These are phyloP conservation scores for Zasmidium citrigriseum DNA, from an alignment of 2,329 filamentous ascomycete species.

Conservation along the genomic window DNA sequence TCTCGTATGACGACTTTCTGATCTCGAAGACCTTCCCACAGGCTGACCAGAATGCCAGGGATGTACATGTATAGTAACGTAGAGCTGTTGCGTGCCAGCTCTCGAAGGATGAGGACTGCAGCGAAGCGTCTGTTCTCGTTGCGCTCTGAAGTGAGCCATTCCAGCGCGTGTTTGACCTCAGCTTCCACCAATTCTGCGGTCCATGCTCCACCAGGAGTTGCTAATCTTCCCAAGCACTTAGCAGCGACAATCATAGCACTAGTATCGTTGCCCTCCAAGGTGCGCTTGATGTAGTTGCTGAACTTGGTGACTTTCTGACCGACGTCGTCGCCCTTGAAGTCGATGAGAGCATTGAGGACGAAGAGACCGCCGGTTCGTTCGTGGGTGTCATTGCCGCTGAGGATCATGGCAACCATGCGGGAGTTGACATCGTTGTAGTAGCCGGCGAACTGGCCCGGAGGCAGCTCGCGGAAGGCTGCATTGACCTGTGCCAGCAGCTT, in stretches of 20 bases:
- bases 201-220: slow-evolving; percentile 86
- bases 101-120: slow-evolving; percentile 84
- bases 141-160: slow-evolving; percentile 94
- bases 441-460: slow-evolving; percentile 73
- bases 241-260: slow-evolving; percentile 89
- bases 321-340: slow-evolving; percentile 93
- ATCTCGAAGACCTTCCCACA: slow-evolving; percentile 93
- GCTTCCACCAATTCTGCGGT: slow-evolving; percentile 96
- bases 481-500: slow-evolving; percentile 34
- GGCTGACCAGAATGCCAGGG: slow-evolving; percentile 89
- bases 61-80: slow-evolving; percentile 96
- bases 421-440: slow-evolving; percentile 67
- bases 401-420: slow-evolving; percentile 71
- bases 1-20: slow-evolving; percentile 87
- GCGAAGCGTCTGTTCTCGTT: slow-evolving; percentile 92
- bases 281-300: slow-evolving; percentile 82
- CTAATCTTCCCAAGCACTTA: slow-evolving; percentile 83
- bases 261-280: slow-evolving; percentile 88
- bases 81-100: slow-evolving; percentile 88
- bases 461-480: slow-evolving; percentile 60
- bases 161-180: slow-evolving; percentile 92
- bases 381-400: slow-evolving; percentile 80
- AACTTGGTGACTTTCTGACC: slow-evolving; percentile 94
- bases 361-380: slow-evolving; percentile 91
- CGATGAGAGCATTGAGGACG: slow-evolving; percentile 87